phyloP scores from a whole-genome alignment of 2,329 filamentous ascomycete genomes.

The Sclerotinia glacialis region DNA sequence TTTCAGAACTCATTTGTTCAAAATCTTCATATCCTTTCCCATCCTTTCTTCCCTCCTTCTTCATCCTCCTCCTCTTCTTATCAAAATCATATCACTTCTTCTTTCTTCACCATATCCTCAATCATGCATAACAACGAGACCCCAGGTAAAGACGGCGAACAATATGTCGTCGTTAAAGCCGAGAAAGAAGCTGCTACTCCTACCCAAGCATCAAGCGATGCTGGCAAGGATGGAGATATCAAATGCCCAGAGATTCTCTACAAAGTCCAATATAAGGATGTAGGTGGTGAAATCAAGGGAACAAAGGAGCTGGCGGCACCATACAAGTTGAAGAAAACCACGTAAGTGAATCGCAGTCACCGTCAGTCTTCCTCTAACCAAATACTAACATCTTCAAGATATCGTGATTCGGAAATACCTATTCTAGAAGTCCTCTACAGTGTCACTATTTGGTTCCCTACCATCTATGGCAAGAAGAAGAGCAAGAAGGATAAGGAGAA shows the following conservation, averaged over 20 bases:
- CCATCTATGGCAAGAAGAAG: conserved; percentile 27
- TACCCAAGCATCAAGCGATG: conserved; percentile 22
- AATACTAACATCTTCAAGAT: conserved; percentile 21
- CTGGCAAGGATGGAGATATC: conserved; percentile 21
- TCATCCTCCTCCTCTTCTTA: not conserved
- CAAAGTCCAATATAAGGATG: conserved; percentile 32
- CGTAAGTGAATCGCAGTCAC: conserved; percentile 10
- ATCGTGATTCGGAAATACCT: conserved; percentile 27
- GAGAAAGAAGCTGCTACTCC: conserved; percentile 21
- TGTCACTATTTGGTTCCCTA: conserved; percentile 32
- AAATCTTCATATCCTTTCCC: not conserved
- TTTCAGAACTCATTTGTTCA: not conserved
- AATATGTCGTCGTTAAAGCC: conserved; percentile 29
- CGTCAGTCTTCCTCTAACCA: no score
- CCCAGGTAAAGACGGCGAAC: conserved; percentile 22
- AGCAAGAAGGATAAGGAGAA: conserved; percentile 26
- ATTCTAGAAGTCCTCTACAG: conserved; percentile 31
- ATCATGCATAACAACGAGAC: conserved; percentile 21
- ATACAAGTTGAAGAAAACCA: conserved; percentile 30
- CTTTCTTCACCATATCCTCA: not conserved
- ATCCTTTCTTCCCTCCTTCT: not conserved
- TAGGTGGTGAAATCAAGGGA: conserved; percentile 29
- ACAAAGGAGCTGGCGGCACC: conserved; percentile 29
- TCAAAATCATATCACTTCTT: not conserved
- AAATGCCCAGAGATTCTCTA: conserved; percentile 31